phyloP scores from a whole-genome alignment of 2,329 filamentous ascomycete species.

The Apiospora kogelbergensis region DNA sequence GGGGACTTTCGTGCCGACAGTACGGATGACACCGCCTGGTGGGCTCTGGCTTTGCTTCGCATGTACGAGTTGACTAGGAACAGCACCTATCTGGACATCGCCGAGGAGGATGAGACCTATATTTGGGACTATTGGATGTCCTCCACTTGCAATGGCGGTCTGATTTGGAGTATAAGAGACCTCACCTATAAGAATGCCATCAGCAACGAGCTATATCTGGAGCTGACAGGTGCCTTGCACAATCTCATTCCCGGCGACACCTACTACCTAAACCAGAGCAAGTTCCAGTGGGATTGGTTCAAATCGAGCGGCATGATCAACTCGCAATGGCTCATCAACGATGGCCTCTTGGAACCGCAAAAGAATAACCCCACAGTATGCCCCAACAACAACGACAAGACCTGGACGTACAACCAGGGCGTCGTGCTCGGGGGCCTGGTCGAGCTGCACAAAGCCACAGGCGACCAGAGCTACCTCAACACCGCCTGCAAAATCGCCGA shows the following conservation, averaged over 20 bases:
- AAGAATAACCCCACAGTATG: conserved; percentile 17
- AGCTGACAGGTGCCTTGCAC: conserved; percentile 43
- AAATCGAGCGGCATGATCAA: conserved; percentile 41
- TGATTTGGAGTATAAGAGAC: conserved; percentile 45
- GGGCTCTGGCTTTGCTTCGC: conserved; percentile 50
- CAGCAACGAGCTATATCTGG: conserved; percentile 48
- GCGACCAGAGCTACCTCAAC: conserved; percentile 21
- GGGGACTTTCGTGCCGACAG: conserved; percentile 40
- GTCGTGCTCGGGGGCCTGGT: conserved; percentile 59
- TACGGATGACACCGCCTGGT: conserved; percentile 51
- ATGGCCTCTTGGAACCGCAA: conserved; percentile 37
- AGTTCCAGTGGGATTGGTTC: conserved; percentile 45
- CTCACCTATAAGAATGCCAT: conserved; percentile 41
- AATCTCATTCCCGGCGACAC: conserved; percentile 37
- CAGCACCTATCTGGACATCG: conserved; percentile 43
- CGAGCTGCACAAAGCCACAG: conserved; percentile 46
- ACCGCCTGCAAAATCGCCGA: conserved; percentile 27
- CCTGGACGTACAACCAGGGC: conserved; percentile 57
- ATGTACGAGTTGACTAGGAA: conserved; percentile 47
- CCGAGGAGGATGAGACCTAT: conserved; percentile 47
- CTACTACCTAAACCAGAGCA: conserved; percentile 12
- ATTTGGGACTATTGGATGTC: conserved; percentile 43
- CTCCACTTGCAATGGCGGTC: conserved; percentile 40
- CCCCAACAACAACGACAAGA: conserved; percentile 28
- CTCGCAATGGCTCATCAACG: conserved; percentile 37